Evolutionary conservation across 116 monocot genomes (phyloP).

Genomic region (Trichopus zeylanicus): DNA sequence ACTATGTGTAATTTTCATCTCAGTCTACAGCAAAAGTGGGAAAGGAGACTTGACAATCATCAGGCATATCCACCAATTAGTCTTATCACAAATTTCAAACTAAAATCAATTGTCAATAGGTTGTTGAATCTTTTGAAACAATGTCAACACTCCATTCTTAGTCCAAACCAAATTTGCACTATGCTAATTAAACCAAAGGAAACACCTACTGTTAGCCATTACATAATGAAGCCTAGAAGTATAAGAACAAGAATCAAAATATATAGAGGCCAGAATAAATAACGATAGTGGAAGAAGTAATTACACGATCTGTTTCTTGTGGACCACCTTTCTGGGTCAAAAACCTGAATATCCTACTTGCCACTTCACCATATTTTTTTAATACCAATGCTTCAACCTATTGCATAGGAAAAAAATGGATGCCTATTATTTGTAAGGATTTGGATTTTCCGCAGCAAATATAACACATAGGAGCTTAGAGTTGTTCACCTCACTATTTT

Average conservation of each 20-base stretch:
- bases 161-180: too few species aligned
- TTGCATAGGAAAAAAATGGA: conserved; percentile 1
- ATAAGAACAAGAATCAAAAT: background rate
- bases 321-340: conserved; percentile 25
- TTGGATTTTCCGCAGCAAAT: background rate
- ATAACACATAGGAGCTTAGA: background rate
- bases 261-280: background rate
- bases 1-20: too few species aligned
- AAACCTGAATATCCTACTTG: conserved; percentile 72
- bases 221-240: background rate
- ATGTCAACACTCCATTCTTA: too few species aligned
- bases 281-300: background rate
- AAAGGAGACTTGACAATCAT: too few species aligned
- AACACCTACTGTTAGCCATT: too few species aligned
- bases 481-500: conserved; percentile 61
- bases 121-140: too few species aligned
- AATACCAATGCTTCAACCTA: conserved; percentile 62
- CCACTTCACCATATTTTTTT: conserved; percentile 65
- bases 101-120: too few species aligned
- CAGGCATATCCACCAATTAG: too few species aligned
- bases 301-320: conserved; percentile 62
- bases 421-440: background rate
- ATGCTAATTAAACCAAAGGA: too few species aligned
- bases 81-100: too few species aligned
- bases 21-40: too few species aligned